Evolutionary conservation across 176 grass and related monocot species (phyloP), one percentile per base, ranked within the genome.

Genomic region (Zea luxurians): DNA sequence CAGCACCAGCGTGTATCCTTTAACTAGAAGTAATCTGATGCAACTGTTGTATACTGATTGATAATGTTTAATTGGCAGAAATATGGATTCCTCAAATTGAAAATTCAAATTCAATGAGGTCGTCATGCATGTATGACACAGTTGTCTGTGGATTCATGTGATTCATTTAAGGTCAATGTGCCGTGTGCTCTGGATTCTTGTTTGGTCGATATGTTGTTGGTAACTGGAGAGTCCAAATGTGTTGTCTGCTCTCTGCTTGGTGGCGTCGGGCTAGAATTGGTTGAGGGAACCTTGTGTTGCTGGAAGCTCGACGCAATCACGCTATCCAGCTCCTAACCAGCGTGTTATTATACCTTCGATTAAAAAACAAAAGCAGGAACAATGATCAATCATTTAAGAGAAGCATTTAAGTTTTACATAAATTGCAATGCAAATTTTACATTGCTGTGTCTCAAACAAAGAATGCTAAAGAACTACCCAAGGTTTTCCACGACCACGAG

Each of bases 171-270:
- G 49, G 27, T 73, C 59, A 72, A 35, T 64, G 27, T 48, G 50
- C 17, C 17, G 5, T 82, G 59, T 78, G 60, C 74, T 87, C 34
- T 60, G 67, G 67, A 9, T 87, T 59, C 27, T 52, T 13, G 50
- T 68, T 83, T 47, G 5, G 38, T 84, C 57, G 10, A 54, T 76
- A 42, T 76, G 20, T 55, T 38, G 66, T 7, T 70, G 66, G 60
- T 55, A 86, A 64, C 62, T 47, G 44, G 75, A 52, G 74, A 42
- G 20, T 18, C 48, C 64, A 36, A 57, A 70, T 46, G 52, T 54
- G 52, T 16, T 54, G 15, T 76, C 38, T 76, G 70, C 10, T 71
- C 63, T 69, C 74, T 7, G 37, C 42, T 62, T 47, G 62, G 61
- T 42, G 38, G 49, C 43, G 21, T 74, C 52, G 12, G 36, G 62